phyloP scores from a whole-genome alignment of 768 basidiomycete species.

The Pisolithus albus region DNA sequence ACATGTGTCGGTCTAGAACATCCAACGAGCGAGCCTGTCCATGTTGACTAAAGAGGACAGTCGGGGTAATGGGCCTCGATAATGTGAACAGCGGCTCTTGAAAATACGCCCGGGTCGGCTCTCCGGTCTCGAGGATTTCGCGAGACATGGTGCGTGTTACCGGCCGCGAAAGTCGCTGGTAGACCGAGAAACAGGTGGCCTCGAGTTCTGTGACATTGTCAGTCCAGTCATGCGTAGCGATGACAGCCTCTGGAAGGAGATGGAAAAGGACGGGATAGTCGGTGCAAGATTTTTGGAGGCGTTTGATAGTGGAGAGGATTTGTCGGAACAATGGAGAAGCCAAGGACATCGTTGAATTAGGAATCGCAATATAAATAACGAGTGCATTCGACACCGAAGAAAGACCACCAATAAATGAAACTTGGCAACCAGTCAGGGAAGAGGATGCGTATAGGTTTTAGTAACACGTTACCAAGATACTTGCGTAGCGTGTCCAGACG shows the following conservation, averaged over 20 bases:
- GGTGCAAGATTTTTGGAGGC: constrained; percentile 41
- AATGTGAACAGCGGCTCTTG: constrained; percentile 62
- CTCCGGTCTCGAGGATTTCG: constrained; percentile 35
- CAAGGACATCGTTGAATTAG: constrained; percentile 52
- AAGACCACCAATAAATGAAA: constrained; percentile 42
- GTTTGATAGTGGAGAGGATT: constrained; percentile 57
- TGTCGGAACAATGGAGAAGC: constrained; percentile 64
- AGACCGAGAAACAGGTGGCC: constrained; percentile 56
- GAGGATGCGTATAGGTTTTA: neutral
- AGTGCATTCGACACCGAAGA: constrained; percentile 34
- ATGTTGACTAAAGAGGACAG: constrained; percentile 33
- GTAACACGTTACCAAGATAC: constrained; percentile 41
- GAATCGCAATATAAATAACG: constrained; percentile 66
- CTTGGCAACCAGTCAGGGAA: constrained; percentile 26
- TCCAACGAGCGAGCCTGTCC: constrained; percentile 39
- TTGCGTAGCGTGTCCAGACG: constrained; percentile 70
- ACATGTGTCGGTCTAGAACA: constrained; percentile 48
- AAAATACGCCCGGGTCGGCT: constrained; percentile 43
- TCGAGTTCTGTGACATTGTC: constrained; percentile 25
- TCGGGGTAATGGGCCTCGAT: constrained; percentile 36
- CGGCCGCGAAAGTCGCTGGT: constrained; percentile 59
- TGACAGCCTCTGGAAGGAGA: constrained; percentile 61
- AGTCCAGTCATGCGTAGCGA: constrained; percentile 31
- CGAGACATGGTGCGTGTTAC: constrained; percentile 59
- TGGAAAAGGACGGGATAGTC: constrained; percentile 57